Base-by-base conservation (phyloP, 78 protist genomes). In the Isochrysis galbana region DNA sequence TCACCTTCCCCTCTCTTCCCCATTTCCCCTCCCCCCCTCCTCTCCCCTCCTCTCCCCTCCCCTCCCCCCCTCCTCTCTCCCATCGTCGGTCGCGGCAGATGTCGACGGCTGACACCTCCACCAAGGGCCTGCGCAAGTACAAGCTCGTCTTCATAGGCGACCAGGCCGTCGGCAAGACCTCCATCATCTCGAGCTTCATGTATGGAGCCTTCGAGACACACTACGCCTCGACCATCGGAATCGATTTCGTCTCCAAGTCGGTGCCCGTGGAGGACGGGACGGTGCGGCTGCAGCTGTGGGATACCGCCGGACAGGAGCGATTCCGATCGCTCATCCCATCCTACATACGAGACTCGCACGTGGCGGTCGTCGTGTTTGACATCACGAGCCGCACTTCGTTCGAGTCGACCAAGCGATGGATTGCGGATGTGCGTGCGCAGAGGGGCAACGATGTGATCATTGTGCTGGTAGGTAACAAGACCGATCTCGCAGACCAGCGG, bases 211-310 rank as follows among this genome's bases (percentile, higher is more conserved):
- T 98, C 45, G 99, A 98, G 91, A 78, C 51, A 21, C 94, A 96
- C 7, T 97, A 98, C 84, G 96, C 97, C 22, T 11, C 99, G 22
- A 98, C 99, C 2, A 98, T 98, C 80, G 99, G 99, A 4, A 98
- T 98, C n/a, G 99, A 98, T 90, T 98, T 98, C 61, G 89, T 98
- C 80, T 93, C 97, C 44, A 98, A 98, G 83, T 96, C 99, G 14
- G 95, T 98, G 97, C 96, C 97, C 82, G 92, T 98, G 23, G 99
- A 98, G 44, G 99, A 98, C 91, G 83, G 98, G n/a, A 97, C 99
- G 0, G 96, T 98, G 38, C 94, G 99, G 39, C 96, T 98, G 84
- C 99, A 98, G 91, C 96, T 98, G 51, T 98, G 99, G 99, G 99
- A 98, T 84, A 98, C 99, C 14, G 98, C 95, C 14, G 94, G 94